Evolutionary conservation across 1,284 basidiomycete genomes (phyloP), one percentile per base, ranked within the genome.

Genomic region (Trichosporon sp.): DNA sequence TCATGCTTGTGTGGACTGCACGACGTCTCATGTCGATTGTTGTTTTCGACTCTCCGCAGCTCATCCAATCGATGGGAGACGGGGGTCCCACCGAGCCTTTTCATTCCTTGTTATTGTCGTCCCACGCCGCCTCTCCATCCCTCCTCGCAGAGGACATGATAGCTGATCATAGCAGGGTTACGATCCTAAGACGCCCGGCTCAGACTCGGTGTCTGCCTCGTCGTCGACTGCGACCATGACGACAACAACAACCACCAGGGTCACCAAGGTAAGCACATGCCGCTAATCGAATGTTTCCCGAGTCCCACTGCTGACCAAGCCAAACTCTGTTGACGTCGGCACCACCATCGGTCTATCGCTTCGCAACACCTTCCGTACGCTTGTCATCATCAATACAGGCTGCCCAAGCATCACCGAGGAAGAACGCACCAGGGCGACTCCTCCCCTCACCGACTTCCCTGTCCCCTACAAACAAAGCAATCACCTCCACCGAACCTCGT

Each of bases 401-500:
- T 21, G 27, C 49, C 58, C 56, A 57, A 31, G 13, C 56, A 27
- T 57, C 63, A 5, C 69, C 69, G 56, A 64, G 67, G 34, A 71
- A 71, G 65, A 21, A 62, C 25, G 65, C 67, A 27, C 60, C 49
- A 13, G 27, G 57, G 19, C 56, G 62, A 16, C 60, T 70, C 32
- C 70, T 70, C 61, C 72, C 72, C 13, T 72, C 72, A 7, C 72
- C 72, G 6, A 56, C 67, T 40, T 74, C 73, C 27, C 71, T 71
- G 44, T 71, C 70, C 2, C 71, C 73, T 9, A 36, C 61, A 23
- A 65, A 63, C 52, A 56, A 64, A 57, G 65, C 49, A 3, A 58
- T 31, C 46, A 58, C 32, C 56, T 67, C 62, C 11, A 46, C 56
- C 31, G 59, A 56, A 52, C 66, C 60, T 33, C 65, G 66, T 23